These are phyloP conservation scores for Drechslerella dactyloides DNA, from an alignment of 2,329 filamentous ascomycete species.

Conservation along the genomic window DNA sequence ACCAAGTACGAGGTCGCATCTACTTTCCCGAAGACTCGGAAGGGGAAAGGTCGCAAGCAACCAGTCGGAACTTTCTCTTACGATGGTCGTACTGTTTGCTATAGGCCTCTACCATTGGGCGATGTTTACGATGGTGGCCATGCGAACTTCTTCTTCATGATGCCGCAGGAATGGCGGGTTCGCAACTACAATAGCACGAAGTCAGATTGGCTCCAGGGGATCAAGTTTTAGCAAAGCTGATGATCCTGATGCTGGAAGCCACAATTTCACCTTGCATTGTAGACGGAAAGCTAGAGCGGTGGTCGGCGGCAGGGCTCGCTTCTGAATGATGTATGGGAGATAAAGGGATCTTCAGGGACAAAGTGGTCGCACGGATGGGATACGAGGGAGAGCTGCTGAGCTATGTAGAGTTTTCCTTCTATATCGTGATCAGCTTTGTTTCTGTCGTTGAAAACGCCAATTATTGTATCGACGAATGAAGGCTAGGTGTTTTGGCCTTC, in stretches of 20 bases:
- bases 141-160: constrained; percentile 10
- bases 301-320: too few relatives aligned
- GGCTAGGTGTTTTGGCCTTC: too few relatives aligned
- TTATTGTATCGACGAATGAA: too few relatives aligned
- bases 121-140: constrained; percentile 10
- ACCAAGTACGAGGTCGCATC: constrained; percentile 12
- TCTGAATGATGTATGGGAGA: too few relatives aligned
- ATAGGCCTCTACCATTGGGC: constrained; percentile 8
- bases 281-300: too few relatives aligned
- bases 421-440: too few relatives aligned
- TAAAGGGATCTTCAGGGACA: too few relatives aligned
- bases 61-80: neutral
- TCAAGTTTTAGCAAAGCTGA: constrained; percentile 14
- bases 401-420: too few relatives aligned
- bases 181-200: constrained; percentile 23
- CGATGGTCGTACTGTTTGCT: neutral
- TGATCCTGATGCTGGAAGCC: neutral
- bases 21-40: neutral
- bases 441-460: too few relatives aligned
- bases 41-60: neutral
- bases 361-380: too few relatives aligned
- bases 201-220: constrained; percentile 30
- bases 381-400: too few relatives aligned
- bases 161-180: constrained; percentile 17
- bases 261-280: too few relatives aligned